Percentiles rank a stretch among this genome's conserved stretches.
These are phyloP conservation scores for Penicillium carneum DNA, from an alignment of 2,329 filamentous ascomycete species.

Conservation along the genomic window DNA sequence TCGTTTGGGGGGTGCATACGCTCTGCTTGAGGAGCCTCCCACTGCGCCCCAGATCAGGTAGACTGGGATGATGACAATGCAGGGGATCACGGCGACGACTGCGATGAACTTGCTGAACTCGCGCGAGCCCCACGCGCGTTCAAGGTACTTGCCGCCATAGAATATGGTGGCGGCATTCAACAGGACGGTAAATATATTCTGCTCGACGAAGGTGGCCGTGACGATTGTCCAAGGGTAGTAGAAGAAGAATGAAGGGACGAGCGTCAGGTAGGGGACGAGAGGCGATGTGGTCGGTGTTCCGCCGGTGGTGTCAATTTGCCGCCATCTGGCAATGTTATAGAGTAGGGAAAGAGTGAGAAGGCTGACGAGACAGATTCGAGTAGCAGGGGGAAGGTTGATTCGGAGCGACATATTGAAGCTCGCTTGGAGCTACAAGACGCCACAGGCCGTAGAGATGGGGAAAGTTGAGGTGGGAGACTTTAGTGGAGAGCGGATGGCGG, in stretches of 20 bases:
- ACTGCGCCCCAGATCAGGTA: constrained; percentile 77
- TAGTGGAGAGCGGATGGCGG: constrained; percentile 16
- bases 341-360: constrained; percentile 80
- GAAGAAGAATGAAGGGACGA: constrained; percentile 82
- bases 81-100: constrained; percentile 79
- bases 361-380: constrained; percentile 77
- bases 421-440: constrained; percentile 17
- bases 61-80: constrained; percentile 74
- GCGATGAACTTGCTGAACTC: constrained; percentile 91
- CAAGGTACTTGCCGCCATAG: constrained; percentile 91
- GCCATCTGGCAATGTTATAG: constrained; percentile 68
- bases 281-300: constrained; percentile 55
- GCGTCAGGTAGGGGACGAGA: constrained; percentile 83
- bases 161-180: constrained; percentile 81
- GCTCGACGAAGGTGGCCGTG: constrained; percentile 86
- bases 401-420: constrained; percentile 72
- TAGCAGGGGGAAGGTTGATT: constrained; percentile 91
- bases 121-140: constrained; percentile 90
- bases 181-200: constrained; percentile 84
- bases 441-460: constrained; percentile 11
- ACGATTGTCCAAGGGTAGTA: constrained; percentile 93
- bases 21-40: constrained; percentile 52
- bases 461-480: constrained; percentile 20
- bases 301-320: constrained; percentile 72
- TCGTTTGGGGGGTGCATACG: constrained; percentile 33